Conservation (phyloP, 2,329 filamentous ascomycete species). For the Colletotrichum siamense region DNA sequence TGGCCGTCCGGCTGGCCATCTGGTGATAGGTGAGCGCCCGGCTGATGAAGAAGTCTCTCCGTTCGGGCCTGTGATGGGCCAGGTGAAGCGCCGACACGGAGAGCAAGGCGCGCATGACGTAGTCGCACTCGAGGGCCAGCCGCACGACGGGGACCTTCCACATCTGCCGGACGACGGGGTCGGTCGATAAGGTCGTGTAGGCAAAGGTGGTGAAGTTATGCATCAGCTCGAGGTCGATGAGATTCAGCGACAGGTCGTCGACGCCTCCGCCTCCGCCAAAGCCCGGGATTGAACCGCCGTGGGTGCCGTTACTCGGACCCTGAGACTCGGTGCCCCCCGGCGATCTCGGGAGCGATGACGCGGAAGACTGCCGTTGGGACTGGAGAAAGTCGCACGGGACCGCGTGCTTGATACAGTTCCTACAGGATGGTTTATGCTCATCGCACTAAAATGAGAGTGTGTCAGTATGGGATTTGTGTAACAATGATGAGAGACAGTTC, state of each 20-base stretch:
- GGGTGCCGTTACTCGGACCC: background rate
- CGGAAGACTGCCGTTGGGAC: conserved; percentile 11
- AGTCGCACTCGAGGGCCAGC: conserved; percentile 51
- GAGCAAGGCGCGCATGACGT: conserved; percentile 55
- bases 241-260: conserved; percentile 34
- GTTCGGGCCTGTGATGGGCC: conserved; percentile 42
- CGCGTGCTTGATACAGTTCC: conserved; percentile 32
- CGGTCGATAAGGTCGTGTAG: conserved; percentile 48
- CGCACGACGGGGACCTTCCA: conserved; percentile 53
- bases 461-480: background rate
- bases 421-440: conserved; percentile 29
- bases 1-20: conserved; percentile 22
- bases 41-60: conserved; percentile 40
- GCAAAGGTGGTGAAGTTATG: conserved; percentile 59
- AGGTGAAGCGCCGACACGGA: conserved; percentile 56
- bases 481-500: background rate
- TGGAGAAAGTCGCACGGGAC: conserved; percentile 30
- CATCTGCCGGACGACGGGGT: conserved; percentile 45
- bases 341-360: conserved; percentile 9
- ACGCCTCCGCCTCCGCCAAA: background rate
- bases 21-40: conserved; percentile 22
- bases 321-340: background rate
- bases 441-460: conserved; percentile 25
- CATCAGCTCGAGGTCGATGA: conserved; percentile 56
- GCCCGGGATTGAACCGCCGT: background rate